A percentile compares a stretch with the other conserved stretches of the same genome.
These are phyloP conservation scores for Afroboletus lepidellus DNA, from an alignment of 1,284 basidiomycete genomes.

Conservation along the genomic window DNA sequence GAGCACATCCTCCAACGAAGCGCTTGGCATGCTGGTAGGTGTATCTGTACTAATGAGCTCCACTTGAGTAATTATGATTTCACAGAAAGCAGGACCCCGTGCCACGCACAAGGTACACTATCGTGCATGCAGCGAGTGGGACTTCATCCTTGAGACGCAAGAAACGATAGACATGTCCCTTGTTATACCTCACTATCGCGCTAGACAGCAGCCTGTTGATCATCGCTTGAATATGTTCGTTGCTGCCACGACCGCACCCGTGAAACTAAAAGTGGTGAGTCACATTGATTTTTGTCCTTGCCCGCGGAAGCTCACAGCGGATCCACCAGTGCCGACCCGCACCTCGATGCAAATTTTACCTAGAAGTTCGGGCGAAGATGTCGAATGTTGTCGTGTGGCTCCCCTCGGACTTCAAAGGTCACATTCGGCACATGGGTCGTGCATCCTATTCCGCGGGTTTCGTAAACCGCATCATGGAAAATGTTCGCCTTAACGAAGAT, in stretches of 20 bases:
- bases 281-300: neutral
- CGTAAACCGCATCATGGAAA: conserved; percentile 62
- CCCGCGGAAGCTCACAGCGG: neutral
- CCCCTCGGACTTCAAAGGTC: conserved; percentile 72
- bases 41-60: neutral
- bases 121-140: conserved; percentile 53
- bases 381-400: conserved; percentile 71
- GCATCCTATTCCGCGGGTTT: conserved; percentile 68
- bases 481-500: conserved; percentile 55
- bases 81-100: conserved; percentile 12
- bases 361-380: conserved; percentile 57
- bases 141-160: conserved; percentile 56
- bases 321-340: conserved; percentile 61
- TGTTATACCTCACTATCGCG: conserved; percentile 71
- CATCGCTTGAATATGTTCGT: conserved; percentile 70
- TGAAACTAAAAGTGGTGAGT: conserved; percentile 71
- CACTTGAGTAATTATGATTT: conserved; percentile 4
- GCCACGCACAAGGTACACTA: conserved; percentile 62
- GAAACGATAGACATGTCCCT: conserved; percentile 61
- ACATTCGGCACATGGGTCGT: conserved; percentile 54
- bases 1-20: conserved; percentile 26
- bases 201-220: conserved; percentile 63
- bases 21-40: conserved; percentile 16
- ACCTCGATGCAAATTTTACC: conserved; percentile 58
- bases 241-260: conserved; percentile 46